Percentiles rank a stretch among this genome's conserved stretches.
Evolutionary conservation across 2,329 filamentous ascomycete species (phyloP).

Genomic region (Colletotrichum musae): DNA sequence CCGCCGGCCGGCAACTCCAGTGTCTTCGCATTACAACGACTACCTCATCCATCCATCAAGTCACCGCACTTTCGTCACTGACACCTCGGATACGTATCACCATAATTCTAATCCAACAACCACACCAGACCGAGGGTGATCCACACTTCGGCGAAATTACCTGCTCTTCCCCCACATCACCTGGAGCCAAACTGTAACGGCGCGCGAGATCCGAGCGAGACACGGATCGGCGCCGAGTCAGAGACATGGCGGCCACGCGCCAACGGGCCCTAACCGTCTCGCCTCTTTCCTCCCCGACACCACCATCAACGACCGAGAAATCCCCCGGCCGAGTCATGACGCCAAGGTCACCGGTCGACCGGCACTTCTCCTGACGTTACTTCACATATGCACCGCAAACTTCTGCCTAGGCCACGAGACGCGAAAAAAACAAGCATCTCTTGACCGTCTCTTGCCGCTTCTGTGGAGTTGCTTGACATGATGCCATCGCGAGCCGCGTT

Average conservation of each 20-base stretch:
- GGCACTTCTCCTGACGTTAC: slow-evolving; percentile 31
- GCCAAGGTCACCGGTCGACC: slow-evolving; percentile 25
- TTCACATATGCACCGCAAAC: slow-evolving; percentile 24
- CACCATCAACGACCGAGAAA: neutral
- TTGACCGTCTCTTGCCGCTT: too few species aligned
- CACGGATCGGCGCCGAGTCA: slow-evolving; percentile 36
- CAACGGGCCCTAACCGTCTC: slow-evolving; percentile 14
- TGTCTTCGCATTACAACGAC: neutral
- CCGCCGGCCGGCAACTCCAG: neutral
- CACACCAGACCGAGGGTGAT: neutral
- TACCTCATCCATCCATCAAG: slow-evolving; percentile 6
- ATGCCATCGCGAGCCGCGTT: neutral
- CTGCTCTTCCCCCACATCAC: slow-evolving; percentile 12
- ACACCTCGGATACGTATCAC: slow-evolving; percentile 16
- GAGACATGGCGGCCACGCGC: slow-evolving; percentile 35
- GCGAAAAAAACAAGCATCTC: neutral
- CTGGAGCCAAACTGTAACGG: slow-evolving; percentile 29
- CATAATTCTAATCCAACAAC: neutral
- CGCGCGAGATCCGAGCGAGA: slow-evolving; percentile 26
- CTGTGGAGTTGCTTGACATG: neutral
- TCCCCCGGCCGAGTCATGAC: slow-evolving; percentile 26
- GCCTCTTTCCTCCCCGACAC: neutral
- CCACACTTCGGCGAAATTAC: neutral
- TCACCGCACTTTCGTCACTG: slow-evolving; percentile 2
- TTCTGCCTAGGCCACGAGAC: slow-evolving; percentile 19